Evolutionary conservation across 768 basidiomycete genomes (phyloP), one percentile per base, ranked within the genome.

Genomic region (Chalciporus pseudorubinellus): DNA sequence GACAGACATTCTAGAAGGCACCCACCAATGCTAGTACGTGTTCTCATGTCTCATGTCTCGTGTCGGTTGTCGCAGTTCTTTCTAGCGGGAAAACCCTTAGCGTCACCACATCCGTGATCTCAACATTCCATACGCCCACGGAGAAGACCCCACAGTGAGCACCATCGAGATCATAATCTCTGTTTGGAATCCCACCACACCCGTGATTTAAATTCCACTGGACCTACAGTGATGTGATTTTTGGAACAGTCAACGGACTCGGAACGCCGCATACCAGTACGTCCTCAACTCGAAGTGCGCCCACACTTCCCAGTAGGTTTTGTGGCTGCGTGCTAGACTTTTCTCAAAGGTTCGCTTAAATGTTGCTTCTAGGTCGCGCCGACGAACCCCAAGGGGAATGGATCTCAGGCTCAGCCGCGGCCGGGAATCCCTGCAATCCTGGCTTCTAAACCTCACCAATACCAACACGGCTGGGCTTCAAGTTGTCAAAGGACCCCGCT

Each of bases 1-100:
- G 24, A 46, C 21, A 28, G 20, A 48, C n/a, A n/a, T 39, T 14
- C 45, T 24, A 13, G 31, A 24, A 21, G 24, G 18, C 20, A 19
- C 29, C 38, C 40, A 51, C 22, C 18, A 26, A 31, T 21, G 29
- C 24, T 22, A 16, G 18, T 48, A 24, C 44, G 41, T 39, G 39
- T n/a, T n/a, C n/a, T n/a, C n/a, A n/a, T n/a, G n/a, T 26, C 10
- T 16, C 26, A 51, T 40, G 52, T 39, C 48, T 39, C 41, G 20
- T 41, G 22, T 16, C 39, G 18, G n/a, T 16, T 18, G 16, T n/a
- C 34, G 34, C 34, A 16, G 16, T n/a, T 36, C 14, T n/a, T 36
- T 36, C 34, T 36, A 16, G 34, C 4, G 12, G 3, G 31, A 12
- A 4, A 14, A 26, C 31, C 13, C 13, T 31, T 31, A 13, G 14